Evolutionary conservation across 371 early-diverging fungal genomes (phyloP).

Genomic region (Mucor sp.): DNA sequence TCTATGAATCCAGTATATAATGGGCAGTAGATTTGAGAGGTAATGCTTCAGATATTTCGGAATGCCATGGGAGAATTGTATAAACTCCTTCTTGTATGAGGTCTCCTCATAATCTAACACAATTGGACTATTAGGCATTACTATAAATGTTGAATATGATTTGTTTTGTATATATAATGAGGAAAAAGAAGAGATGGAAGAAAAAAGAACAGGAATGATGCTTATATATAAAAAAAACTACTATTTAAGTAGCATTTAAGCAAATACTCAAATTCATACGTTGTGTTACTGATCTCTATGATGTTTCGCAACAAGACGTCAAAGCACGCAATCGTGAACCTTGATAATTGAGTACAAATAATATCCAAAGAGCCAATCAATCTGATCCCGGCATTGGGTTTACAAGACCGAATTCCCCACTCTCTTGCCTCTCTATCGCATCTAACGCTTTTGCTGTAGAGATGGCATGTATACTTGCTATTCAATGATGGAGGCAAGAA

Average conservation of each 20-base stretch:
- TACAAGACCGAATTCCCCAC: background rate
- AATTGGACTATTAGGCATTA: conserved; percentile 16
- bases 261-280: background rate
- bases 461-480: background rate
- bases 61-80: conserved; percentile 3
- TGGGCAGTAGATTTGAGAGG: conserved; percentile 54
- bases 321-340: conserved; percentile 29
- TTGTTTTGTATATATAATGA: background rate
- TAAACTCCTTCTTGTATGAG: conserved; percentile 15
- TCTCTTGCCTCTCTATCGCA: too few species aligned
- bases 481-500: background rate
- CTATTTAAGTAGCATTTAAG: background rate
- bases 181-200: background rate
- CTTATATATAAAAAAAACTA: background rate
- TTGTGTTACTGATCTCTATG: conserved; percentile 16
- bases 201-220: conserved; percentile 3
- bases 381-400: background rate
- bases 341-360: conserved; percentile 11
- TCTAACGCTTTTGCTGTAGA: too few species aligned
- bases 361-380: conserved; percentile 11
- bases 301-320: conserved; percentile 33
- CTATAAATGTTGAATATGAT: background rate
- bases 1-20: conserved; percentile 68
- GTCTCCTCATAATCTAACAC: conserved; percentile 21
- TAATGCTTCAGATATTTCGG: conserved; percentile 18